These are phyloP conservation scores for Rhodamnia argentea DNA, from an alignment of 345 rosid genomes.

Conservation along the genomic window DNA sequence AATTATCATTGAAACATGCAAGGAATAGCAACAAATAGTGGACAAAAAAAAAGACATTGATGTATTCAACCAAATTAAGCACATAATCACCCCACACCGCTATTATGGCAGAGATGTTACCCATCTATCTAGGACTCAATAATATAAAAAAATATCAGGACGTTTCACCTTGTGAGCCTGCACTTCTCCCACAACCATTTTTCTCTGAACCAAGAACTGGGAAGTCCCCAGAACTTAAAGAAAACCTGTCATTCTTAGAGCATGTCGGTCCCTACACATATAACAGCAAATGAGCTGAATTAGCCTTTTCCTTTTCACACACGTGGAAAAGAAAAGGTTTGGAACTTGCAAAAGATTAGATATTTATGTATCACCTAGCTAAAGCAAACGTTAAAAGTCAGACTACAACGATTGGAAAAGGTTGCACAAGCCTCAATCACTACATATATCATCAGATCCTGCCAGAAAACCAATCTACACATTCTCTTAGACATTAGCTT, in stretches of 20 bases:
- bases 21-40: background rate
- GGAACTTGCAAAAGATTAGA: background rate
- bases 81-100: background rate
- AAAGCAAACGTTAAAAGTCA: background rate
- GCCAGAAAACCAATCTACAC: background rate
- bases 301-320: constrained; percentile 1
- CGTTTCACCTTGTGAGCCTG: constrained; percentile 51
- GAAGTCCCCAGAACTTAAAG: constrained; percentile 87
- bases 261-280: constrained; percentile 59
- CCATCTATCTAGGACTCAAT: background rate
- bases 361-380: background rate
- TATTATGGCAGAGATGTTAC: background rate
- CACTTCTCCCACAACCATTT: constrained; percentile 40
- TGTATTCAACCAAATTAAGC: background rate
- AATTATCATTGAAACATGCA: background rate
- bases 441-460: background rate
- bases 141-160: background rate
- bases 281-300: background rate
- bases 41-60: background rate
- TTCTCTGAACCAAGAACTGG: constrained; percentile 92
- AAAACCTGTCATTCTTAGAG: constrained; percentile 65
- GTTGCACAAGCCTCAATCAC: background rate
- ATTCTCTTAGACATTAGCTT: background rate
- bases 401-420: background rate
- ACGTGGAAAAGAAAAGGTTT: background rate